Base-by-base conservation (phyloP, 192 early-diverging fungal genomes). In the Globomyces pollinis-pini region DNA sequence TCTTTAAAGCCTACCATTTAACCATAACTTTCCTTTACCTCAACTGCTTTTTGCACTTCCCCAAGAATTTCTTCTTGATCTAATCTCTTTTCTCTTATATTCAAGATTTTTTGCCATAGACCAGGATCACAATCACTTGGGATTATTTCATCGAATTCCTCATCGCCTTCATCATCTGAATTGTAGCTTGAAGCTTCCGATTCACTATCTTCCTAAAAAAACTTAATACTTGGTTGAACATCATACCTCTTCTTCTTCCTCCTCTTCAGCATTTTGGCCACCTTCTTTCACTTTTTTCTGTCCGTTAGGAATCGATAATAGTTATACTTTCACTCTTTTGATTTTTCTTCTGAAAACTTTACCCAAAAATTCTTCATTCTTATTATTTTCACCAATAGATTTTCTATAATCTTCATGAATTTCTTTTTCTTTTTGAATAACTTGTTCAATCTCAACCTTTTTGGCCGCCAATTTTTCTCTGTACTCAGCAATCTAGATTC, bases 41-140 rank as follows among this genome's bases (percentile, higher is more conserved):
- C 82, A 23, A 83, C 67, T 1, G 71, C 60, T 59, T 83, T 84
- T 58, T 84, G 82, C 21, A 84, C 74, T 54, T 84, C 82, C n/a
- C 47, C 57, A 15, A 84, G 55, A 1, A 66, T 41, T 32, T 84
- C 79, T 31, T 84, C 82, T 35, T 76, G 68, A 41, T 84, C 82
- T 20, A 83, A 65, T 6, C 70, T 57, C 16, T 56, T 58, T 35
- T 83, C 77, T 21, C 82, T 63, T 21, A 84, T 62, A 11, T 65
- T 68, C 23, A 76, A 62, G 1, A 84, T 63, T 3, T 36, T 30
- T 2, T 52, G 41, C 39, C 65, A 84, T 8, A 64, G 29, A 4
- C 38, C 31, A 36, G 9, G 57, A 59, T 84, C 82, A 44, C 62
- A 78, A 31, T 84, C 82, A 12, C 66, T 15, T 2, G 82, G 82